Evolutionary conservation across 1,139 yeast genomes (phyloP).

Genomic region (Yamadazyma spencermartinsiae): DNA sequence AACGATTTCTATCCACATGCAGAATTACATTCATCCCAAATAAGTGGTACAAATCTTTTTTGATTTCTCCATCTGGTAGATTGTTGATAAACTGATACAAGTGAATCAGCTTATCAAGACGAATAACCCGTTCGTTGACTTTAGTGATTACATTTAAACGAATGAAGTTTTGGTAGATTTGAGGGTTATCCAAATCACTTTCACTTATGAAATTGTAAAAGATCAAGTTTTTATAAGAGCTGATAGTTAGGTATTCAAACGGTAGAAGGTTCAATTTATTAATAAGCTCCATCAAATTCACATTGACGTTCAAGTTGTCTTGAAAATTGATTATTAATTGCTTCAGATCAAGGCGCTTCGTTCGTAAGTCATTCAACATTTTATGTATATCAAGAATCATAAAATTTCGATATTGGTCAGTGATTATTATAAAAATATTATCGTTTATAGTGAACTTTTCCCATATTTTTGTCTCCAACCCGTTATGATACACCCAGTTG

Average conservation of each 20-base stretch:
- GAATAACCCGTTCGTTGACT: constrained; percentile 7
- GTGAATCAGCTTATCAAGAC: constrained; percentile 9
- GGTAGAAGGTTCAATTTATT: constrained; percentile 15
- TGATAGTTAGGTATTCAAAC: constrained; percentile 16
- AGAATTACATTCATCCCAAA: constrained; percentile 18
- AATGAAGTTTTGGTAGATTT: constrained; percentile 18
- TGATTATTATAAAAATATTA: constrained; percentile 10
- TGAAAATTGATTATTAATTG: constrained; percentile 6
- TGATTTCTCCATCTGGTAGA: constrained; percentile 18
- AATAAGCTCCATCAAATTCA: not conserved
- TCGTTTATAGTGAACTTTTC: constrained; percentile 9
- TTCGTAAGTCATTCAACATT: constrained; percentile 5
- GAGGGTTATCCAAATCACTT: constrained; percentile 20
- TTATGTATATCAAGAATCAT: constrained; percentile 9
- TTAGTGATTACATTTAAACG: constrained; percentile 10
- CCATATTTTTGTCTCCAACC: constrained; percentile 16
- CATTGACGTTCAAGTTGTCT: constrained; percentile 6
- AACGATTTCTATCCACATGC: constrained; percentile 5
- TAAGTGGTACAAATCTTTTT: constrained; percentile 17
- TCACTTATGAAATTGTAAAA: constrained; percentile 19
- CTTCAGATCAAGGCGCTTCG: constrained; percentile 1
- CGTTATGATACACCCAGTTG: constrained; percentile 9
- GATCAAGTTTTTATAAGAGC: constrained; percentile 10
- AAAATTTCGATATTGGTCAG: constrained; percentile 13
- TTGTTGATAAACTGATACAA: constrained; percentile 13